Conservation (phyloP, 495 filamentous ascomycete species). For the Rhypophila decipiens region DNA sequence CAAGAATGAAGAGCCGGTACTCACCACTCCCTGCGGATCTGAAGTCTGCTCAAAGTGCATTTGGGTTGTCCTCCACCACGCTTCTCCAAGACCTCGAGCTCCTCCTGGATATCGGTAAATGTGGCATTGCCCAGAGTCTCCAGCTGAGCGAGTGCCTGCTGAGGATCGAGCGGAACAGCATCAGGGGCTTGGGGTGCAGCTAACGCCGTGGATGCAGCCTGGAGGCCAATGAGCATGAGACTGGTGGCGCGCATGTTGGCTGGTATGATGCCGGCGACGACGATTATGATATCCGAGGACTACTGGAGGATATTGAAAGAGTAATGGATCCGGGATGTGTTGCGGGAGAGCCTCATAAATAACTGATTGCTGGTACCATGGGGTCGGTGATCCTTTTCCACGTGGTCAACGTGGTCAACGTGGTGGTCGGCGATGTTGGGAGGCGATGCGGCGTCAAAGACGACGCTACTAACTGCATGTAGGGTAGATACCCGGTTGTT, state of each 20-base stretch:
- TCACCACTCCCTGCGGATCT: slow-evolving; percentile 8
- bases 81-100: not conserved
- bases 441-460: not conserved
- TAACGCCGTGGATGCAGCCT: slow-evolving; percentile 3
- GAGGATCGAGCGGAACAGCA: not conserved
- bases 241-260: slow-evolving; percentile 1
- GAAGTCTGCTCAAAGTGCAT: slow-evolving; percentile 4
- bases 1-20: not conserved
- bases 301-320: not conserved
- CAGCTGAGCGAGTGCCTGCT: slow-evolving; percentile 1
- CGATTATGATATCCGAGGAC: not conserved
- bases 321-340: not conserved
- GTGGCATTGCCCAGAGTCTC: slow-evolving; percentile 1
- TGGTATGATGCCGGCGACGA: not conserved
- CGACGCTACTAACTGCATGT: not conserved
- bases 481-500: not conserved
- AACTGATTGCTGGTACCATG: not conserved
- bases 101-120: not conserved
- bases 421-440: not conserved
- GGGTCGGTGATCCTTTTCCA: not conserved
- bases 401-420: not conserved
- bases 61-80: not conserved
- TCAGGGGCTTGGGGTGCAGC: not conserved
- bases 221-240: slow-evolving; percentile 1
- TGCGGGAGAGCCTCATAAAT: not conserved